These are phyloP conservation scores for Arxiozyma heterogenica DNA, from an alignment of 1,139 yeast species.

Conservation along the genomic window DNA sequence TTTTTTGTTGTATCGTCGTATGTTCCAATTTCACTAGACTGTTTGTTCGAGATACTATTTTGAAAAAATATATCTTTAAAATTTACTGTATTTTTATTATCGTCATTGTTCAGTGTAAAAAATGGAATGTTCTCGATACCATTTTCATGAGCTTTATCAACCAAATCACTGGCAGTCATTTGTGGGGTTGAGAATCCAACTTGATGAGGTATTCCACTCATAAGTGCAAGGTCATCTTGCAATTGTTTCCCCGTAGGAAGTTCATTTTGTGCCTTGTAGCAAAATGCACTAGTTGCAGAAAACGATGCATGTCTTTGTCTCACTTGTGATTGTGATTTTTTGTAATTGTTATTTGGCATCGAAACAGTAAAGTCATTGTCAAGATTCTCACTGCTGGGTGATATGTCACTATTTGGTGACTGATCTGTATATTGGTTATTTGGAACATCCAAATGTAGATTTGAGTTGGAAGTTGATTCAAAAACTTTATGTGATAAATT, in stretches of 20 bases:
- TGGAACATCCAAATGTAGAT: background rate
- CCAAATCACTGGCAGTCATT: conserved; percentile 36
- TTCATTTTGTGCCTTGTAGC: conserved; percentile 40
- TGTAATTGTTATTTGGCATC: background rate
- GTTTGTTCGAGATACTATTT: background rate
- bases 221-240: conserved; percentile 5
- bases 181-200: conserved; percentile 81
- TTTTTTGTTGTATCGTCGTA: background rate
- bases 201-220: conserved; percentile 40
- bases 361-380: background rate
- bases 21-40: background rate
- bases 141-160: conserved; percentile 32
- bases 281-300: conserved; percentile 69
- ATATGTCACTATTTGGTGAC: background rate
- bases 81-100: background rate
- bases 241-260: conserved; percentile 3
- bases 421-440: background rate
- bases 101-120: conserved; percentile 6
- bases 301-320: conserved; percentile 63
- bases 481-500: background rate
- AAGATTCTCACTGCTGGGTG: background rate
- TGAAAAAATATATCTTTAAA: background rate
- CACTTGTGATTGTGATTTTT: background rate
- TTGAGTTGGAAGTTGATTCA: background rate
- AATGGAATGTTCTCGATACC: conserved; percentile 34